Percentiles rank a stretch among this genome's conserved stretches.
phyloP scores from a whole-genome alignment of 83 land plant genomes.

The Diphasiastrum complanatum region DNA sequence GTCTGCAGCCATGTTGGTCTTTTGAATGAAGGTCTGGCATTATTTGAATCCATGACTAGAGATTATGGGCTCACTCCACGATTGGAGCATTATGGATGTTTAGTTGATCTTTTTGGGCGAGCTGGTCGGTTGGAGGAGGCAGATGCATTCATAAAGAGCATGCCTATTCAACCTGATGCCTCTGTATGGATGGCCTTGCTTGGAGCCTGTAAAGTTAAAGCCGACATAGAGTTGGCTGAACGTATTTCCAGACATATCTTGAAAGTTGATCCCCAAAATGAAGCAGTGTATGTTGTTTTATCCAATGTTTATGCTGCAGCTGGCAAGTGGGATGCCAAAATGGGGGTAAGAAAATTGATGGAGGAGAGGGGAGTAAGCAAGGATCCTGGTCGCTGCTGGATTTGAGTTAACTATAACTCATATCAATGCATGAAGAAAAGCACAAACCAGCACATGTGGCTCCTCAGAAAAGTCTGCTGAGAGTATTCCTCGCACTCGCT shows the following conservation, averaged over 20 bases:
- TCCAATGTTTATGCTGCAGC: conserved; percentile 2
- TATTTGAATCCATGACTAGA: background rate
- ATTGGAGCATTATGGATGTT: conserved; percentile 4
- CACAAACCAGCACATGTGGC: no score
- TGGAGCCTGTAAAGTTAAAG: conserved; percentile 6
- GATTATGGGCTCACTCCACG: background rate
- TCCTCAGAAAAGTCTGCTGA: no score
- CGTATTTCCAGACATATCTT: background rate
- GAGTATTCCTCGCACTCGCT: no score
- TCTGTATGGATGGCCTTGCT: conserved; percentile 5
- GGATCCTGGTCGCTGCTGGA: no score
- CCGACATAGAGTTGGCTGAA: background rate
- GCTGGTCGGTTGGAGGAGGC: background rate
- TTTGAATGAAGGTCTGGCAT: background rate
- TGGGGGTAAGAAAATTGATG: no score
- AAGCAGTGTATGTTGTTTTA: background rate
- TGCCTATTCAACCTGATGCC: conserved; percentile 9
- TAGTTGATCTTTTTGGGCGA: background rate
- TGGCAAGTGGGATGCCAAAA: background rate
- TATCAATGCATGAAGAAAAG: no score
- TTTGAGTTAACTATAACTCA: no score
- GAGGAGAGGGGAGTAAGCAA: no score
- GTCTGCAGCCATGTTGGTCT: conserved; percentile 15
- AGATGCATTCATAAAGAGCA: background rate
- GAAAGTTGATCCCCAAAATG: conserved; percentile 3